phyloP scores from a whole-genome alignment of 192 early-diverging fungal genomes.

The Coemansia sp. region DNA sequence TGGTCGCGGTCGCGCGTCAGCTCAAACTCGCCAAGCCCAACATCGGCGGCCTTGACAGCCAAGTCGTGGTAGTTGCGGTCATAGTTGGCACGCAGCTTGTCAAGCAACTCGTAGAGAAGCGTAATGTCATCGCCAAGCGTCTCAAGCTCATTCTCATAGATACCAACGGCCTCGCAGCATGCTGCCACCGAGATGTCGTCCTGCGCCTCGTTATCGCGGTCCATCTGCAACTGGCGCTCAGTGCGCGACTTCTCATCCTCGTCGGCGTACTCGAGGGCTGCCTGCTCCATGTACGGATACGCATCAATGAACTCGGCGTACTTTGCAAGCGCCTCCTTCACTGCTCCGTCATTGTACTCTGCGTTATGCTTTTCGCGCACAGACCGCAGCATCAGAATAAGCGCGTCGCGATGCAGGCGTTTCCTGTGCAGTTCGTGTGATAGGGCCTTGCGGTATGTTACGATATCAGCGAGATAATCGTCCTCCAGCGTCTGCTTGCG shows the following conservation, averaged over 20 bases:
- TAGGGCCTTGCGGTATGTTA: slow-evolving; percentile 28
- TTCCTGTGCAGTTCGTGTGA: slow-evolving; percentile 20
- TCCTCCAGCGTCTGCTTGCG: slow-evolving; percentile 38
- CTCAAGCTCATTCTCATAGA: slow-evolving; percentile 29
- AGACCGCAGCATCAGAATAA: slow-evolving; percentile 30
- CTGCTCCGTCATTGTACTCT: slow-evolving; percentile 73
- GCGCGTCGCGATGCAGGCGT: slow-evolving; percentile 30
- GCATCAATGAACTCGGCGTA: slow-evolving; percentile 62
- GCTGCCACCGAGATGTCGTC: slow-evolving; percentile 35
- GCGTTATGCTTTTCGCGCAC: slow-evolving; percentile 69
- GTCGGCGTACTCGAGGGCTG: slow-evolving; percentile 34
- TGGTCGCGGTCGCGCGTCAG: slow-evolving; percentile 27
- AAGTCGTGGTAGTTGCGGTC: slow-evolving; percentile 62
- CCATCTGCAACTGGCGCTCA: slow-evolving; percentile 30
- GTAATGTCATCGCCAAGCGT: slow-evolving; percentile 25
- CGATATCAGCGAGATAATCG: slow-evolving; percentile 20
- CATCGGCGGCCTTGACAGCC: slow-evolving; percentile 57
- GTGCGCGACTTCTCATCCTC: slow-evolving; percentile 30
- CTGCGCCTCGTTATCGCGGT: slow-evolving; percentile 23
- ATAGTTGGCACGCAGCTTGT: slow-evolving; percentile 46
- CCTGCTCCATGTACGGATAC: slow-evolving; percentile 42
- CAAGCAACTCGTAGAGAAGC: slow-evolving; percentile 19
- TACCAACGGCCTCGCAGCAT: slow-evolving; percentile 23
- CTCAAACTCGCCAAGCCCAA: slow-evolving; percentile 40
- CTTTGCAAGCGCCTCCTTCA: slow-evolving; percentile 59